Base-by-base conservation (phyloP, 495 filamentous ascomycete genomes). In the Zalerion maritima region DNA sequence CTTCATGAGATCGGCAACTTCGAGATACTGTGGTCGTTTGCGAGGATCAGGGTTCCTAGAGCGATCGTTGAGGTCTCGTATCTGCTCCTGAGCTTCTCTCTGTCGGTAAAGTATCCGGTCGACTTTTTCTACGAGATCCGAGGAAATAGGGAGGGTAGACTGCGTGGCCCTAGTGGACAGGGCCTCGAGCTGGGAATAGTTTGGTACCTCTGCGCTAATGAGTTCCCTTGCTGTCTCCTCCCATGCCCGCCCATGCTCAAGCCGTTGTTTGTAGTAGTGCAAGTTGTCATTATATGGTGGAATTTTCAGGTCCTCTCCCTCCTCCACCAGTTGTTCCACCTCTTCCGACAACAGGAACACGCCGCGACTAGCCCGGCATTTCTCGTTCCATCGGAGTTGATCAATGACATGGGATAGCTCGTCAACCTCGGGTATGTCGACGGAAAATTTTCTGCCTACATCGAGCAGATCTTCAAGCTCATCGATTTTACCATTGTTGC, bases 61-160 rank as follows among this genome's bases (percentile, higher is more conserved):
- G 30, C 74, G 72, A 24, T 87, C 75, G 36, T 75, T 85, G 1
- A 96, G 55, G 15, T 74, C 69, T 26, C 81, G 55, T 27, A 96
- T 91, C 43, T 83, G 78, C 21, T 78, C 74, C 46, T 93, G 85
- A 1, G 86, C 84, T 49, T 96, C 89, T 26, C 91, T 78, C 49
- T 99, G 89, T 57, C 94, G 96, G 46, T 82, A 82, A 34, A 99
- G 62, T 35, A 94, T 94, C 29, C 81, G 78, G 43, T 99, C 91
- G 24, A 99, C 78, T 8, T 69, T 67, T 11, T 75, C 71, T 8
- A 92, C 62, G 0, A 84, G 94, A 19, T 87, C 78, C 4, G 73
- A 56, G 1, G 76, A 75, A 17, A 96, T 84, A 0, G 89, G 89
- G 24, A 94, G 66, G 4, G 65, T 64, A 20, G 72, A 70, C n/a